phyloP scores from a whole-genome alignment of 257 asterid genomes.

The Solanum ahanhuiri region DNA sequence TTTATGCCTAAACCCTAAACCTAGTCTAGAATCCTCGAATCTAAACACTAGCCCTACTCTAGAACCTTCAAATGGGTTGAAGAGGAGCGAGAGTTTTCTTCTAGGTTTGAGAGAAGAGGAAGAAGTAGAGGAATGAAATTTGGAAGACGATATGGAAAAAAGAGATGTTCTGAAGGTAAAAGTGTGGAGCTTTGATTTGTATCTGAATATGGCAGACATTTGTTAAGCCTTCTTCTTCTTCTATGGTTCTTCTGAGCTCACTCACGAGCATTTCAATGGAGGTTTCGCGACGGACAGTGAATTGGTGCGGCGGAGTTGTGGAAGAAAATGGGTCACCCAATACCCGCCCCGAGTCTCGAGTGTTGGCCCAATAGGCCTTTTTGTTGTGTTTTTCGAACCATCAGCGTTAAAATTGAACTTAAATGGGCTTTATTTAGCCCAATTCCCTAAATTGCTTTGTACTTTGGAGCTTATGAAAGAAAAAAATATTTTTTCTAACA shows the following conservation, averaged over 20 bases:
- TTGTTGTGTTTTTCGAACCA: neutral
- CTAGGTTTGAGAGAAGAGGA: conserved; percentile 13
- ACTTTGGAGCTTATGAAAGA: neutral
- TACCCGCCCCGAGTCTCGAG: neutral
- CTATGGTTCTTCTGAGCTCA: neutral
- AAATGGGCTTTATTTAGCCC: neutral
- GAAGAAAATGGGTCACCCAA: neutral
- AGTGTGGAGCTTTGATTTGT: conserved; percentile 36
- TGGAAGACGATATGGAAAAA: conserved; percentile 7
- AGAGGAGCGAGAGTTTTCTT: conserved; percentile 11
- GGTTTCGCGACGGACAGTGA: neutral
- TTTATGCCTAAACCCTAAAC: conserved; percentile 51
- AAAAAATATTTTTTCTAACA: too few relatives aligned
- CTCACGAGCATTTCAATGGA: neutral
- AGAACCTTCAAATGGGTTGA: neutral
- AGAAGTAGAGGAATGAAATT: conserved; percentile 14
- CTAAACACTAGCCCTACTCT: conserved; percentile 21
- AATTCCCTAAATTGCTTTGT: neutral
- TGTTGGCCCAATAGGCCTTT: neutral
- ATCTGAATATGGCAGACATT: conserved; percentile 46
- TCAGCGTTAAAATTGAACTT: neutral
- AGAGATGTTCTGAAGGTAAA: conserved; percentile 12
- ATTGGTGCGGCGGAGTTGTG: neutral
- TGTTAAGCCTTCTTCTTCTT: neutral
- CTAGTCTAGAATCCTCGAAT: neutral